A percentile compares a stretch with the other conserved stretches of the same genome.
These are phyloP conservation scores for Peronospora destructor DNA, from an alignment of 352 stramenopile genomes.

Conservation along the genomic window DNA sequence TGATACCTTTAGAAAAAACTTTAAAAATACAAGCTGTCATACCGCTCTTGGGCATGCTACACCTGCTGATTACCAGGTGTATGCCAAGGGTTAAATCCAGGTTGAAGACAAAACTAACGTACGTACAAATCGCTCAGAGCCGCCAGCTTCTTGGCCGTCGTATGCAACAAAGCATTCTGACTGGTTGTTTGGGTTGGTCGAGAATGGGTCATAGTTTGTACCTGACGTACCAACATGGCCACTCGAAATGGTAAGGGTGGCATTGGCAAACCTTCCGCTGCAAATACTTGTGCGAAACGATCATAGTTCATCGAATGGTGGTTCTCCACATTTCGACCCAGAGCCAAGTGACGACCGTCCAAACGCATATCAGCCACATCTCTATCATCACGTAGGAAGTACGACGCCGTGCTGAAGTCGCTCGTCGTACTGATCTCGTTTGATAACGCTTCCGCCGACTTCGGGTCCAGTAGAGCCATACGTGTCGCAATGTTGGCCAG, in stretches of 20 bases:
- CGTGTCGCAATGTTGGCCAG: constrained; percentile 62
- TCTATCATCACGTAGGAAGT: constrained; percentile 42
- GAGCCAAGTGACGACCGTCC: constrained; percentile 32
- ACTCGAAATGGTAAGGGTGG: constrained; percentile 46
- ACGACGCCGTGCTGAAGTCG: constrained; percentile 46
- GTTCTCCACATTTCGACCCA: constrained; percentile 51
- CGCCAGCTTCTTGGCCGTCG: too few relatives aligned
- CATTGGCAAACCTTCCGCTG: constrained; percentile 30
- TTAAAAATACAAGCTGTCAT: too few relatives aligned
- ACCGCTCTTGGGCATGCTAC: too few relatives aligned
- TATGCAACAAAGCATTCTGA: too few relatives aligned
- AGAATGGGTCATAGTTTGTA: too few relatives aligned
- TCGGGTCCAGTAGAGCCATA: constrained; percentile 51
- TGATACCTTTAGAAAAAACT: too few relatives aligned
- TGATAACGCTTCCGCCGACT: constrained; percentile 31
- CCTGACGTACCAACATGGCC: constrained; percentile 35
- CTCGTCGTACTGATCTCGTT: constrained; percentile 47
- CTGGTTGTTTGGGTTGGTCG: too few relatives aligned
- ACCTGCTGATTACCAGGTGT: too few relatives aligned
- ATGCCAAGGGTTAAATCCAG: too few relatives aligned
- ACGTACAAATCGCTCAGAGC: too few relatives aligned
- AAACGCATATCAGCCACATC: constrained; percentile 40
- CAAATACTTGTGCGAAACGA: constrained; percentile 30
- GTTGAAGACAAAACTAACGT: too few relatives aligned
- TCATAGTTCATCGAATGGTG: constrained; percentile 61